Conservation (phyloP, 2,329 filamentous ascomycete species). For the Nannizziopsis barbatae region DNA sequence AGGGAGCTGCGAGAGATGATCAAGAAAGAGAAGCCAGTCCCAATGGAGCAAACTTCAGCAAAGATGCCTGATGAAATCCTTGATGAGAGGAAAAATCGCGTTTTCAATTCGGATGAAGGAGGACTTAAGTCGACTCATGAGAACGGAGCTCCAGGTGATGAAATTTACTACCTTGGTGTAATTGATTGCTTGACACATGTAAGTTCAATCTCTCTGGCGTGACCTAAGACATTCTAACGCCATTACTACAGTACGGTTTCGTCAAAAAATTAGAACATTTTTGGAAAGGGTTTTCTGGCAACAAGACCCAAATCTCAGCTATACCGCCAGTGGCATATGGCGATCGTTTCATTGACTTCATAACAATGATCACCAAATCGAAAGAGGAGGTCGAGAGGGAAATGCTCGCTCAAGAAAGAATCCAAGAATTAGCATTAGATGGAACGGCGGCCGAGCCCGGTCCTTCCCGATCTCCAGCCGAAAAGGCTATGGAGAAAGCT, state of each 20-base stretch:
- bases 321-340: constrained; percentile 85
- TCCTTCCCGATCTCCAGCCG: constrained; percentile 34
- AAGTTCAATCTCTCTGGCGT: constrained; percentile 35
- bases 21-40: constrained; percentile 84
- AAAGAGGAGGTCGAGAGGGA: constrained; percentile 64
- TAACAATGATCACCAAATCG: constrained; percentile 81
- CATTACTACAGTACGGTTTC: constrained; percentile 60
- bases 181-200: constrained; percentile 97
- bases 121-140: constrained; percentile 89
- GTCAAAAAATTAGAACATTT: constrained; percentile 94
- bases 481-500: constrained; percentile 47
- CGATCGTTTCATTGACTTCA: constrained; percentile 86
- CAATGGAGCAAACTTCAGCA: constrained; percentile 68
- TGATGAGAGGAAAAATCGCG: constrained; percentile 61
- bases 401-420: constrained; percentile 19
- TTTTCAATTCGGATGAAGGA: constrained; percentile 90
- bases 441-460: constrained; percentile 17
- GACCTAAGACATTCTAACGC: constrained; percentile 7
- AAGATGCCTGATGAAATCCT: constrained; percentile 86
- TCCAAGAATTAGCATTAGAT: constrained; percentile 16
- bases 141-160: constrained; percentile 69
- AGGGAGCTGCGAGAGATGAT: constrained; percentile 85
- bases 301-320: constrained; percentile 80
- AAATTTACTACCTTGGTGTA: constrained; percentile 95
- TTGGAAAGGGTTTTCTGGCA: constrained; percentile 82